Conservation (phyloP, 148 eudicot genomes). For the Amaranthus palmeri region DNA sequence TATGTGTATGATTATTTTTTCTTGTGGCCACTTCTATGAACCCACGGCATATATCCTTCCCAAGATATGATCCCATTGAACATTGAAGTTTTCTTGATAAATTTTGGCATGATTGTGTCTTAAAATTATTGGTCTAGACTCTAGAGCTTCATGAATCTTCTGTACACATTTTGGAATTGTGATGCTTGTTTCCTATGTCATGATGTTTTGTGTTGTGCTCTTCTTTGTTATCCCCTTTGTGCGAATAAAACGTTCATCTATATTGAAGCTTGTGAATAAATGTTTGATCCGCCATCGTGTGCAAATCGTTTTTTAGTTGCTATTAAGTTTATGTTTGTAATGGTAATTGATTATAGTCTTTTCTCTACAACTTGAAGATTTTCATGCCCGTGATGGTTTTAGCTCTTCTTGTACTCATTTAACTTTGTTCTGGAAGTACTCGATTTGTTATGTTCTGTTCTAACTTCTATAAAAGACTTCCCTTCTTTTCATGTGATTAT, state of each 20-base stretch:
- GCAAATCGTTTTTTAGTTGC: neutral
- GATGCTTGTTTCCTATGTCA: no score
- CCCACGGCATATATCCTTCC: no score
- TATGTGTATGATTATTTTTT: no score
- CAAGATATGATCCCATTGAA: no score
- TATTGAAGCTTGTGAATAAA: neutral
- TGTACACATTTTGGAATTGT: no score
- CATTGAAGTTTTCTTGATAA: no score
- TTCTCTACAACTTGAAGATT: constrained; percentile 61
- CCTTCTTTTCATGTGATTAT: neutral
- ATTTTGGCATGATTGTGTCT: no score
- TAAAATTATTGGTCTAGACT: no score
- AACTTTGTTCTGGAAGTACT: neutral
- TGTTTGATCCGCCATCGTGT: neutral
- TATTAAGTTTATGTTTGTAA: neutral
- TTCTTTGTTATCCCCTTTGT: neutral
- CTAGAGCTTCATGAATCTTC: no score
- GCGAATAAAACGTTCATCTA: neutral
- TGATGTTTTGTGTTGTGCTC: no score
- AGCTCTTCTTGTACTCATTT: constrained; percentile 47
- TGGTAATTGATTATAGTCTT: constrained; percentile 8
- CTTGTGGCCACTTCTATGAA: no score
- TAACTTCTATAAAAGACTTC: neutral
- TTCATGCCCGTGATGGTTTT: constrained; percentile 65
- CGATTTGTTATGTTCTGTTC: neutral